These are phyloP conservation scores for Lactarius indigo DNA, from an alignment of 768 basidiomycete species.

Conservation along the genomic window DNA sequence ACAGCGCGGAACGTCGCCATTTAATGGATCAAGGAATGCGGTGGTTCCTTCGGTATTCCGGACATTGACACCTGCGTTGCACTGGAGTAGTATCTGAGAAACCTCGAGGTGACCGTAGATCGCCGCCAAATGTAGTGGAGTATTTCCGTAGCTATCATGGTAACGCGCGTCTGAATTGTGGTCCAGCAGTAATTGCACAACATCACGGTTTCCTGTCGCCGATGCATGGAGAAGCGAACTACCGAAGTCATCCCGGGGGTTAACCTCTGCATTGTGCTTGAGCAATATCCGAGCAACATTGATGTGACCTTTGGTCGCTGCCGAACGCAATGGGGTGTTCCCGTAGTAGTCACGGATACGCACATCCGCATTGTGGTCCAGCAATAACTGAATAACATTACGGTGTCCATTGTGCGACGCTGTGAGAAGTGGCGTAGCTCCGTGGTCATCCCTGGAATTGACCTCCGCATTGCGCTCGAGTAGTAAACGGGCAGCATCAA, in stretches of 20 bases:
- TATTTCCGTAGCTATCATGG: background rate
- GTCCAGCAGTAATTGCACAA: background rate
- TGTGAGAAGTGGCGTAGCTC: background rate
- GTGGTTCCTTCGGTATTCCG: background rate
- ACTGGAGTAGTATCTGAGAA: background rate
- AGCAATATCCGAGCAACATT: too few species aligned
- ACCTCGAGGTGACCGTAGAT: background rate
- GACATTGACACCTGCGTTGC: background rate
- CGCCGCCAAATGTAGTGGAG: background rate
- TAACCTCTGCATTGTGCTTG: too few species aligned
- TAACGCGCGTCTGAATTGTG: background rate
- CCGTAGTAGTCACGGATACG: too few species aligned
- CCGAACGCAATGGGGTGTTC: too few species aligned
- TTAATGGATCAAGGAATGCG: background rate
- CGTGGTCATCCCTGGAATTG: background rate
- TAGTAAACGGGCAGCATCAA: background rate
- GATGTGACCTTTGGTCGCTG: too few species aligned
- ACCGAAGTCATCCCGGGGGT: too few species aligned
- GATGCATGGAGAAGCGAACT: too few species aligned
- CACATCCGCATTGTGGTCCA: too few species aligned
- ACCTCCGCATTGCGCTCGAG: background rate
- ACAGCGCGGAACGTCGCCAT: background rate
- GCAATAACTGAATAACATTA: background rate
- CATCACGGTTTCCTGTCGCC: too few species aligned
- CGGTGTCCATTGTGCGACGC: background rate